Evolutionary conservation across 2,329 filamentous ascomycete genomes (phyloP), one percentile per base, ranked within the genome.

Genomic region (Fusarium mundagurra): DNA sequence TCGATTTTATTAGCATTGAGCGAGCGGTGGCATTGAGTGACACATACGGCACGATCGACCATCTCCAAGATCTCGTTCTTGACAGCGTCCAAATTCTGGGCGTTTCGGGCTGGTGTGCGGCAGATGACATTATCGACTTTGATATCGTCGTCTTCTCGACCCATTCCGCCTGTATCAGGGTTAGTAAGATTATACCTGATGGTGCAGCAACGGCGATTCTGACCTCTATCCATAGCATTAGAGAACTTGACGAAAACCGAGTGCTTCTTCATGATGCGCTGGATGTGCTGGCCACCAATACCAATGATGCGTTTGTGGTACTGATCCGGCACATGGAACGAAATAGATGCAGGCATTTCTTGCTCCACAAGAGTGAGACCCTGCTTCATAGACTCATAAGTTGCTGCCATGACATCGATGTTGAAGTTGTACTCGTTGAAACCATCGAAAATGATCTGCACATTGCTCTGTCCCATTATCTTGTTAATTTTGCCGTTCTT

Each of bases 401-500:
- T 93, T 63, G 92, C 92, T 51, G 94, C 95, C 81, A 96, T 95
- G 64, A 99, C 96, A 81, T 99, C 96, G 75, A 99, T 99, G 84
- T 98, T 98, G 87, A 99, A 99, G 84, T 99, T 98, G 88, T 98
- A 99, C 85, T 99, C 96, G 83, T 98, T 98, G 87, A 98, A 99
- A 72, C 95, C 95, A 81, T 99, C 96, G 77, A 99, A 99, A 73
- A 99, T 96, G 80, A 99, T 98, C 84, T 99, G 96, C 18, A 99
- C 96, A 78, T 97, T 98, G 88, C 95, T 98, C 84, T 98, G 96
- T 31, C 96, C 96, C 96, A 99, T 99, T 80, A 99, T 99, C 88
- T 99, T 99, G 88, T 99, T 99, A 84, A 99, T 99, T 86, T 99
- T 99, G 84, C 96, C 96, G 79, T 99, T 99, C 88, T 99, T 99